A percentile compares a stretch with the other conserved stretches of the same genome.
Conservation (phyloP, 2,329 filamentous ascomycete species). For the Apiospora malaysiana region DNA sequence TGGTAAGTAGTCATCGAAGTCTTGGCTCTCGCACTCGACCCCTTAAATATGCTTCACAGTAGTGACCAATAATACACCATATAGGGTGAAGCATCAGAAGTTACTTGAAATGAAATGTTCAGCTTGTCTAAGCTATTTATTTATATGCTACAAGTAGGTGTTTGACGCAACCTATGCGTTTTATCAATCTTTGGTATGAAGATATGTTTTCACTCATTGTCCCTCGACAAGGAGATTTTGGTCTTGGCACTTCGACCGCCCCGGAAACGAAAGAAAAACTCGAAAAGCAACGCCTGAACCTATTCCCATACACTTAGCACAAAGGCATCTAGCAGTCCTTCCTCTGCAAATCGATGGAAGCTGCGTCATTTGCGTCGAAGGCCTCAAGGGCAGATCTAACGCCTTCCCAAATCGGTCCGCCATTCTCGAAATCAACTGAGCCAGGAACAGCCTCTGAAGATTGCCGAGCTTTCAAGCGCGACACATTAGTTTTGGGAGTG, state of each 20-base stretch:
- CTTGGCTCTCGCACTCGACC: neutral
- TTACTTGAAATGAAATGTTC: neutral
- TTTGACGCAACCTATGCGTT: slow-evolving; percentile 3
- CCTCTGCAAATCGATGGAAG: neutral
- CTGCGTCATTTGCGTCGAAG: neutral
- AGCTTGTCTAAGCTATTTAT: slow-evolving; percentile 16
- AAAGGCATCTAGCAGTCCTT: neutral
- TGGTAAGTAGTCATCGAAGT: too few relatives aligned
- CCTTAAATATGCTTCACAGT: neutral
- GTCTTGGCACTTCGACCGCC: neutral
- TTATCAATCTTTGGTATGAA: slow-evolving; percentile 13
- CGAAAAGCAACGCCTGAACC: slow-evolving; percentile 4
- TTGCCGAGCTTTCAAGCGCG: neutral
- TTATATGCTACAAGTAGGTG: slow-evolving; percentile 16
- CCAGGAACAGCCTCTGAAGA: neutral
- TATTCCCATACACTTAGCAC: slow-evolving; percentile 8
- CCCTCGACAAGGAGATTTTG: neutral
- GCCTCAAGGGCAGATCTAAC: neutral
- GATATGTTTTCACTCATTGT: slow-evolving; percentile 2
- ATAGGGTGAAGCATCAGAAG: neutral
- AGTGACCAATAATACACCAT: neutral
- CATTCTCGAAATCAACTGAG: neutral
- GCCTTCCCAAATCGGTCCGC: slow-evolving; percentile 5
- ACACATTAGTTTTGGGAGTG: slow-evolving; percentile 1
- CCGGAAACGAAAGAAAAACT: neutral